Conservation (phyloP, 495 filamentous ascomycete genomes). For the Emericellopsis terricola region DNA sequence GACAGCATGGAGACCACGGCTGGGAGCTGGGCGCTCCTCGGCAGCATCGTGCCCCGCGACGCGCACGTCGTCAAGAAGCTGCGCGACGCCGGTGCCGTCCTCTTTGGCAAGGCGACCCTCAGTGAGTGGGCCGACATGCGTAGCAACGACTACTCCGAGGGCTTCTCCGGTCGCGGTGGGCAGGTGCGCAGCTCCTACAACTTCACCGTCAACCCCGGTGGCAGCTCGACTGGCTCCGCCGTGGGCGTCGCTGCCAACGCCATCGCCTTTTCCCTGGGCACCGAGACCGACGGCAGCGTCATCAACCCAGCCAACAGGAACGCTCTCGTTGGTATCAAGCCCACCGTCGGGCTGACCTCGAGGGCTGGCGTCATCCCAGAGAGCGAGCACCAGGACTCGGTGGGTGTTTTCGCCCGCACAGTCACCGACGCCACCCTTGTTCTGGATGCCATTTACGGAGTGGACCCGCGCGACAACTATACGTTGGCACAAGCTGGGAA, state of each 20-base stretch:
- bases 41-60: conserved; percentile 46
- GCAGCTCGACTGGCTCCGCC: conserved; percentile 44
- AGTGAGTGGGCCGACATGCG: conserved; percentile 61
- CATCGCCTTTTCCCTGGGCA: conserved; percentile 45
- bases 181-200: conserved; percentile 51
- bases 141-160: conserved; percentile 51
- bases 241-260: conserved; percentile 43
- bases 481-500: conserved; percentile 30
- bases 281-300: conserved; percentile 57
- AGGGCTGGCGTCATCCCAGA: conserved; percentile 48
- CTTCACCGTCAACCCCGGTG: conserved; percentile 49
- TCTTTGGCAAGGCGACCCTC: conserved; percentile 51
- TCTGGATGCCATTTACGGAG: conserved; percentile 44
- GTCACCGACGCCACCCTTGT: conserved; percentile 48
- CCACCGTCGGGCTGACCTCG: conserved; percentile 50
- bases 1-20: conserved; percentile 29
- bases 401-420: conserved; percentile 47
- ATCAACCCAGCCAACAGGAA: conserved; percentile 56
- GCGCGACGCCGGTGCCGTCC: conserved; percentile 44
- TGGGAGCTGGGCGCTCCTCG: conserved; percentile 35
- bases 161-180: conserved; percentile 47
- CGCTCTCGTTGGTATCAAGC: conserved; percentile 42
- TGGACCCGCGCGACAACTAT: conserved; percentile 22
- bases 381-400: conserved; percentile 44
- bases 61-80: conserved; percentile 40